A percentile compares a stretch with the other conserved stretches of the same genome.
phyloP scores from a whole-genome alignment of 306 rosid genomes.

The Canavalia gladiata region DNA sequence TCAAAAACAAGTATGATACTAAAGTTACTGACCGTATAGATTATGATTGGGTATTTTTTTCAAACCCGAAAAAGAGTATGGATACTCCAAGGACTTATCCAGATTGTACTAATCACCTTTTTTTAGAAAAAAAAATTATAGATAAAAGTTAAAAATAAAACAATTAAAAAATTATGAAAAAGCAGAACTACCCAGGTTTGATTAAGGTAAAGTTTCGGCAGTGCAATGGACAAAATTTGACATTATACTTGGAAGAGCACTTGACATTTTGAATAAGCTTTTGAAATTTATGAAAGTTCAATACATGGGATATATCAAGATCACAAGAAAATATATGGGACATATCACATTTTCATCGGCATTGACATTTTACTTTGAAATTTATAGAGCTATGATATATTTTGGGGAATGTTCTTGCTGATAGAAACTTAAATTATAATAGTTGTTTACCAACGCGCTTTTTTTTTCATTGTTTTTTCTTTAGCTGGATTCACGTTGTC shows the following conservation, averaged over 20 bases:
- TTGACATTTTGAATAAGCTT: neutral
- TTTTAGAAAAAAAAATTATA: no score
- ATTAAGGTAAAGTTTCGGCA: no score
- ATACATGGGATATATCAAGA: neutral
- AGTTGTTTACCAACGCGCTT: neutral
- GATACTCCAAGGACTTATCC: no score
- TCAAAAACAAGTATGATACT: no score
- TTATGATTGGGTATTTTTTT: no score
- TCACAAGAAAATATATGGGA: neutral
- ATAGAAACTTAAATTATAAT: neutral
- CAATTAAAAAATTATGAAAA: no score
- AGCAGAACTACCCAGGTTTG: no score
- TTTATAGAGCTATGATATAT: neutral
- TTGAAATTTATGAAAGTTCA: neutral
- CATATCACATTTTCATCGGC: neutral
- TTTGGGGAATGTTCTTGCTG: neutral
- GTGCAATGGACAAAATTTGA: neutral
- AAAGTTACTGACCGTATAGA: no score
- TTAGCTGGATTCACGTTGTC: neutral
- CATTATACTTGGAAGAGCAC: neutral
- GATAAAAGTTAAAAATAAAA: no score
- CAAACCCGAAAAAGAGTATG: no score
- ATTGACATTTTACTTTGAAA: conserved; percentile 3
- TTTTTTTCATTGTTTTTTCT: neutral
- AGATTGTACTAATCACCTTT: no score